Evolutionary conservation across 129 eudicot species (phyloP).

Genomic region (sunflower (Helianthus annuus)): HanXRQr2.0-SUNRISE NC_035439.2:9791261-9791760

Average conservation of each 20-base stretch:
- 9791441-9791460: neutral
- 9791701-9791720: neutral
- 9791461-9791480: slow-evolving; percentile 1
- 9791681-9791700: neutral
- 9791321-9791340: slow-evolving; percentile 28
- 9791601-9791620: neutral
- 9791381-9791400: slow-evolving; percentile 15
- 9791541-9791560: slow-evolving; percentile 21
- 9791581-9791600: neutral
- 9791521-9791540: slow-evolving; percentile 36
- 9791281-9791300: slow-evolving; percentile 13
- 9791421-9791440: neutral
- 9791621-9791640: neutral
- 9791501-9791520: slow-evolving; percentile 28
- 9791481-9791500: slow-evolving; percentile 31
- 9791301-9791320: slow-evolving; percentile 36
- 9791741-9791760: neutral
- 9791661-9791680: neutral
- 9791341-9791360: slow-evolving; percentile 41
- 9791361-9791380: slow-evolving; percentile 44
- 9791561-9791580: slow-evolving; percentile 36
- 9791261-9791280: slow-evolving; percentile 19
- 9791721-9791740: neutral
- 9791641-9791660: no score
- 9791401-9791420: neutral